phyloP scores from a whole-genome alignment of 208 protist species.

The Spongospora subterranea region DNA sequence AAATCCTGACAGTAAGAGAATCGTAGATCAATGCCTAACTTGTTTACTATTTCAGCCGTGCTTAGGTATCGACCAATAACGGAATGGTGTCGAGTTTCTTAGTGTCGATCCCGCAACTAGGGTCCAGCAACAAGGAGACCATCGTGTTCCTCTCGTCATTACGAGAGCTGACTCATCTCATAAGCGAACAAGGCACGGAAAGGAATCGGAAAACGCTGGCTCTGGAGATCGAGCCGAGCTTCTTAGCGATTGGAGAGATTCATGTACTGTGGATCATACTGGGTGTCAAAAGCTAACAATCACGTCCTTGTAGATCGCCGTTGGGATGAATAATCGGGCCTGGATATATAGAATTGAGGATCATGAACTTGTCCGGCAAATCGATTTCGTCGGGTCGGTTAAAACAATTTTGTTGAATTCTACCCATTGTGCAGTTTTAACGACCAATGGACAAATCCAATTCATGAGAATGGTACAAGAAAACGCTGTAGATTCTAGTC shows the following conservation, averaged over 20 bases:
- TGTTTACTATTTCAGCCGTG: background rate
- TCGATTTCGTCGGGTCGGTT: constrained; percentile 64
- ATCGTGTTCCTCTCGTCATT: constrained; percentile 85
- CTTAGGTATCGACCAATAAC: constrained; percentile 13
- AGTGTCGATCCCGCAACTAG: constrained; percentile 82
- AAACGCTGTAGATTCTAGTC: constrained; percentile 1
- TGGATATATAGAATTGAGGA: constrained; percentile 31
- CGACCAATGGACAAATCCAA: constrained; percentile 59
- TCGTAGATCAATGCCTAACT: background rate
- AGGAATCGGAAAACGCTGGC: background rate
- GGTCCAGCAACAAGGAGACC: constrained; percentile 76
- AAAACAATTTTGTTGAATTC: constrained; percentile 62
- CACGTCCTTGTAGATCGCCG: constrained; percentile 58
- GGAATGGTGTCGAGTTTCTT: constrained; percentile 59
- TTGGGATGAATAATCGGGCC: constrained; percentile 67
- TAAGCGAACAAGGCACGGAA: background rate
- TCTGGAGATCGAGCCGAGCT: constrained; percentile 60
- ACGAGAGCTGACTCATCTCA: constrained; percentile 76
- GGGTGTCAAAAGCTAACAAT: background rate
- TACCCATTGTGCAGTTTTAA: constrained; percentile 59
- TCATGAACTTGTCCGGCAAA: constrained; percentile 34
- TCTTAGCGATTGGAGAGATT: constrained; percentile 55
- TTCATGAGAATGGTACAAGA: background rate
- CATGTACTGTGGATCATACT: background rate
- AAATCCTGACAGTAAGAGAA: constrained; percentile 59